phyloP scores from a whole-genome alignment of 148 eudicot genomes.

The Cornus suecica region DNA sequence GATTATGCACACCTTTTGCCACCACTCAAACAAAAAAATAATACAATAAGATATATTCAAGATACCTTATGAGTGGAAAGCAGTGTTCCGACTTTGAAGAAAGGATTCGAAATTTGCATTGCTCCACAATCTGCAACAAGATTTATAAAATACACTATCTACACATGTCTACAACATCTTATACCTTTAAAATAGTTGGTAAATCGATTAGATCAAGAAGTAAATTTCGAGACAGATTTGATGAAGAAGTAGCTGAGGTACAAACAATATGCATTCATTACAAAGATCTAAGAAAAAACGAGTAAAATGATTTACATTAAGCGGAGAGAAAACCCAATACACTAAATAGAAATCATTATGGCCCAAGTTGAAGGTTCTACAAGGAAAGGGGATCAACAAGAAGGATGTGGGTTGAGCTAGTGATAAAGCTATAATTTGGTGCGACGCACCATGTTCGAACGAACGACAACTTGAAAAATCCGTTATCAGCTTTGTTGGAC shows the following conservation, averaged over 20 bases:
- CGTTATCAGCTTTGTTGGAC: neutral
- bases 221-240: no score
- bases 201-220: no score
- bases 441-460: neutral
- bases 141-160: neutral
- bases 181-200: neutral
- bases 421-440: no score
- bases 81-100: slow-evolving; percentile 51
- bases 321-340: no score
- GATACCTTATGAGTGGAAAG: slow-evolving; percentile 43
- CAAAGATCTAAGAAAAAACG: no score
- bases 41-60: neutral
- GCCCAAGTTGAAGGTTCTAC: no score
- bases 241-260: no score
- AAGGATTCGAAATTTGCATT: slow-evolving; percentile 55
- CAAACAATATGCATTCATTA: no score
- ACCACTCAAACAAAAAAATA: neutral
- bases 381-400: no score
- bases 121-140: slow-evolving; percentile 51
- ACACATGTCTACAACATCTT: neutral
- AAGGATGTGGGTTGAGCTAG: no score
- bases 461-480: neutral
- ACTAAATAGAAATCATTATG: no score
- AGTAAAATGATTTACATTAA: no score
- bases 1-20: neutral